phyloP scores from a whole-genome alignment of 345 rosid genomes.

The Euphorbia pulcherrima region DNA sequence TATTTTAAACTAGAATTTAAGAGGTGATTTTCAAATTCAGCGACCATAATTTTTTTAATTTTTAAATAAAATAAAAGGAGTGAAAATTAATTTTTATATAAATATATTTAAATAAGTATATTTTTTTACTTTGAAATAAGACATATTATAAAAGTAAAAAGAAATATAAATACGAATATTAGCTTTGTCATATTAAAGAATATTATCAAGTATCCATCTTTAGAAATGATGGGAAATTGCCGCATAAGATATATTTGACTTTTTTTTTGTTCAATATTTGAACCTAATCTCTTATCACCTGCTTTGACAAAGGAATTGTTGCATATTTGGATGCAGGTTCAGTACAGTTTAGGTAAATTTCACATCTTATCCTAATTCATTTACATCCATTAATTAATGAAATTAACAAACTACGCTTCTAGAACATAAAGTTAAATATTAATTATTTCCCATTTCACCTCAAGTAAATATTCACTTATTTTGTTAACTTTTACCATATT shows the following conservation, averaged over 20 bases:
- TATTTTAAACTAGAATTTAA: too few relatives aligned
- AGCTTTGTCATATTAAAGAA: neutral
- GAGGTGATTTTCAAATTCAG: too few relatives aligned
- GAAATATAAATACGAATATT: neutral
- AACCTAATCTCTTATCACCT: conserved; percentile 18
- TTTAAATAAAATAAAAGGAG: too few relatives aligned
- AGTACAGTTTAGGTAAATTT: conserved; percentile 20
- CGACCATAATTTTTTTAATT: too few relatives aligned
- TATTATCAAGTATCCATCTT: neutral
- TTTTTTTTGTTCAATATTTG: neutral
- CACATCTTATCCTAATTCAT: neutral
- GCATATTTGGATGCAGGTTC: conserved; percentile 12
- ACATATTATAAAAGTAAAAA: too few relatives aligned
- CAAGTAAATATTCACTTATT: too few relatives aligned
- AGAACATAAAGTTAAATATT: too few relatives aligned
- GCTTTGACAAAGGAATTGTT: conserved; percentile 10
- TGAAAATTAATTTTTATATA: too few relatives aligned
- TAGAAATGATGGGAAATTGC: conserved; percentile 23
- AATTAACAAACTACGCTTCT: neutral
- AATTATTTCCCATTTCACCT: too few relatives aligned
- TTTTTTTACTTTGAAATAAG: too few relatives aligned
- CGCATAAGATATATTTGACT: conserved; percentile 12
- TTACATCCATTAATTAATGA: neutral
- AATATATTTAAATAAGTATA: too few relatives aligned
- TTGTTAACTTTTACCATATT: too few relatives aligned